These are phyloP conservation scores for Quercus berberidifolia DNA, from an alignment of 306 rosid genomes.

Conservation along the genomic window DNA sequence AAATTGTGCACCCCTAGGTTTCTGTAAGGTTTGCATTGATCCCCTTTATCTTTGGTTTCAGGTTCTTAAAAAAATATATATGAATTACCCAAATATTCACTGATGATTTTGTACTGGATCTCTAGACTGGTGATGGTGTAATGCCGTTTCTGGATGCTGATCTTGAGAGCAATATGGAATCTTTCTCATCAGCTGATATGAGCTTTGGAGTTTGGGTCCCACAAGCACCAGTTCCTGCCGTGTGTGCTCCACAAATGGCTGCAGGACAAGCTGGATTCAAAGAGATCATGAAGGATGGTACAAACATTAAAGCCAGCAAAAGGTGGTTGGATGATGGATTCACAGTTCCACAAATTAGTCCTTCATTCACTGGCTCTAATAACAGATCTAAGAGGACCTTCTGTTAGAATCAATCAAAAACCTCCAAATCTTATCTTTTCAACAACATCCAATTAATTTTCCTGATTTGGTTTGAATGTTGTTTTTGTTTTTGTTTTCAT, in stretches of 20 bases:
- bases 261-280: slow-evolving; percentile 14
- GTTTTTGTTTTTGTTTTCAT: not conserved
- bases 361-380: slow-evolving; percentile 32
- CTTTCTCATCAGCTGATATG: slow-evolving; percentile 29
- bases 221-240: slow-evolving; percentile 40
- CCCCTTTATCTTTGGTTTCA: not conserved
- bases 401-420: slow-evolving; percentile 33
- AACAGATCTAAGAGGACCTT: slow-evolving; percentile 57
- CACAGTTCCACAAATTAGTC: slow-evolving; percentile 78
- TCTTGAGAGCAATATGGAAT: slow-evolving; percentile 25
- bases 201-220: slow-evolving; percentile 77
- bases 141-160: slow-evolving; percentile 35
- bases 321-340: slow-evolving; percentile 63
- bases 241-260: slow-evolving; percentile 30
- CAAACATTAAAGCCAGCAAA: slow-evolving; percentile 34
- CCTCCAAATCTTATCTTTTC: not conserved
- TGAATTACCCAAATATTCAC: no score
- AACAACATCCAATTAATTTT: not conserved
- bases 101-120: slow-evolving; percentile 1
- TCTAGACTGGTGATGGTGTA: slow-evolving; percentile 24
- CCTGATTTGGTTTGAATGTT: slow-evolving; percentile 2
- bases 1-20: slow-evolving; percentile 38
- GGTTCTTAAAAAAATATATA: not conserved
- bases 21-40: slow-evolving; percentile 50
- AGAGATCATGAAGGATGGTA: slow-evolving; percentile 36